These are phyloP conservation scores for Pseudopyricularia cyperi DNA, from an alignment of 2,329 filamentous ascomycete species.

Conservation along the genomic window DNA sequence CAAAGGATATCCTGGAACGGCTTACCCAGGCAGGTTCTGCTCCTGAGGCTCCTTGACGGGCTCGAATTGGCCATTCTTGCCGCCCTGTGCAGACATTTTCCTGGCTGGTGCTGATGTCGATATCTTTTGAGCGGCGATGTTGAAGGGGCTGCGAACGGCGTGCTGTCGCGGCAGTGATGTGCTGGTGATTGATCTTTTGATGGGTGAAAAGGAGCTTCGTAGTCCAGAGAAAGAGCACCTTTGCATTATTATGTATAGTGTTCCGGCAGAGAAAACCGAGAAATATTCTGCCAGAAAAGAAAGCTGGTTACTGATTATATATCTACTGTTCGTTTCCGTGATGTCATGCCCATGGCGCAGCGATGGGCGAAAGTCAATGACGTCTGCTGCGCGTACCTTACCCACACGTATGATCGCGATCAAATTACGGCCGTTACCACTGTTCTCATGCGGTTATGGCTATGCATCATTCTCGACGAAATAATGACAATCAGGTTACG, in stretches of 20 bases:
- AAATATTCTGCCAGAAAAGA: not conserved
- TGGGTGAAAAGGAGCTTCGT: not conserved
- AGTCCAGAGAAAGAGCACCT: not conserved
- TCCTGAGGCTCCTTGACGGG: slow-evolving; percentile 19
- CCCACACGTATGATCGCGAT: slow-evolving; percentile 2
- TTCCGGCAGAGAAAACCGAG: not conserved
- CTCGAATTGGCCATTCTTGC: slow-evolving; percentile 17
- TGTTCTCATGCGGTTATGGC: too few relatives aligned
- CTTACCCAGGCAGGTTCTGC: slow-evolving; percentile 24
- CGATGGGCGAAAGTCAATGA: slow-evolving; percentile 3
- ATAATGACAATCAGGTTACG: too few relatives aligned
- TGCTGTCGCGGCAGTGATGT: not conserved
- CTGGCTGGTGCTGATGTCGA: not conserved
- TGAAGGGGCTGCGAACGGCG: not conserved
- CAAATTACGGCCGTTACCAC: too few relatives aligned
- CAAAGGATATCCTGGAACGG: not conserved
- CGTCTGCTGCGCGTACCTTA: slow-evolving; percentile 10
- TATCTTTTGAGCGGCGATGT: not conserved
- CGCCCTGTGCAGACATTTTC: slow-evolving; percentile 3
- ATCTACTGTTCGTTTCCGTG: not conserved
- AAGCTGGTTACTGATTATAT: not conserved
- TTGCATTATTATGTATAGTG: not conserved
- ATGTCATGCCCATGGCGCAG: not conserved
- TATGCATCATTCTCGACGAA: too few relatives aligned
- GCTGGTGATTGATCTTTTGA: not conserved